phyloP scores from a whole-genome alignment of 2,329 filamentous ascomycete genomes.

The Albophoma yamanashiensis region DNA sequence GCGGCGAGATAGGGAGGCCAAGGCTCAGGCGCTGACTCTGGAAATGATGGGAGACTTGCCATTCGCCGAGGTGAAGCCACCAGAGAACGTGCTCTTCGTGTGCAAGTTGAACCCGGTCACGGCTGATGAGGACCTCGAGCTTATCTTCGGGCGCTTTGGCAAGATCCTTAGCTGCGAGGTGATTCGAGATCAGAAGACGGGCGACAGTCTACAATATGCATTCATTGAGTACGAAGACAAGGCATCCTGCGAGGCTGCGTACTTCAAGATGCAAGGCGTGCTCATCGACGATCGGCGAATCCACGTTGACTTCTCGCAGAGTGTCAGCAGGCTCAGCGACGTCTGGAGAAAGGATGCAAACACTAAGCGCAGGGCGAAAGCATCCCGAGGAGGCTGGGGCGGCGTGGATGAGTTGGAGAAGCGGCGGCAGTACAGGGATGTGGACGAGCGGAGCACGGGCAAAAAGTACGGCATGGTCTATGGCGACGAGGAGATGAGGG shows the following conservation, averaged over 20 bases:
- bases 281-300: conserved; percentile 96
- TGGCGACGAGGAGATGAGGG: conserved; percentile 57
- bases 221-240: conserved; percentile 97
- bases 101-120: conserved; percentile 98
- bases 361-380: conserved; percentile 55
- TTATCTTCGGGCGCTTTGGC: conserved; percentile 95
- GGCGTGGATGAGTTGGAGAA: conserved; percentile 83
- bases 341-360: conserved; percentile 83
- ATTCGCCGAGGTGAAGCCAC: conserved; percentile 93
- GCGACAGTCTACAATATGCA: conserved; percentile 91
- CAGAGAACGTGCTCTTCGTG: conserved; percentile 94
- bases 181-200: conserved; percentile 85
- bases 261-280: conserved; percentile 98
- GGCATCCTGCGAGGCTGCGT: conserved; percentile 84
- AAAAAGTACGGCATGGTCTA: conserved; percentile 71
- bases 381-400: conserved; percentile 68
- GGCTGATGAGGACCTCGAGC: conserved; percentile 82
- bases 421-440: conserved; percentile 77
- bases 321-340: conserved; percentile 77
- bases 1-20: conserved; percentile 78
- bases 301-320: conserved; percentile 97
- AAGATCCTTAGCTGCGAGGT: conserved; percentile 93
- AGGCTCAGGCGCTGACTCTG: conserved; percentile 85
- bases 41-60: conserved; percentile 98
- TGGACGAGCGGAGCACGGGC: conserved; percentile 34